Evolutionary conservation across 2,329 filamentous ascomycete species (phyloP), one percentile per base, ranked within the genome.

Genomic region (Xylaria multiplex): DNA sequence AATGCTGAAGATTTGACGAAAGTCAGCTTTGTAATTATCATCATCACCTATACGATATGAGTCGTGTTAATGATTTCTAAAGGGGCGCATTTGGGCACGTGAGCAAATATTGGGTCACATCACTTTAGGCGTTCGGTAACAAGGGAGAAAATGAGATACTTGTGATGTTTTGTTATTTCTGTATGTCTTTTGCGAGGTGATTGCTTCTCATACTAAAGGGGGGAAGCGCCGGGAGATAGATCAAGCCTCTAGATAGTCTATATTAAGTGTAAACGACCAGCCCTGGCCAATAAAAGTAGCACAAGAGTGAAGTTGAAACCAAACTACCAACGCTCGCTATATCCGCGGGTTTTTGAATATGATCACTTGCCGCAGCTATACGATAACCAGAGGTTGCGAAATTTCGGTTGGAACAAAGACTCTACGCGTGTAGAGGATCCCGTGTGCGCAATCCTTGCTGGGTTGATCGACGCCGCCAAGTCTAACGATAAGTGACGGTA

Each of bases 121-220:
- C n/a, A 24, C 43, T 54, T 58, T 32, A 30, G 63, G 65, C 46
- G 62, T 70, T 67, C 48, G 54, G 56, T 56, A 56, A 19, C 42
- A 55, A 60, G 48, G 55, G 42, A 27, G 43, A 57, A 59, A 64
- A 45, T n/a, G 48, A 59, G 57, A 19, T 53, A 37, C 35, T 54
- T 65, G 56, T 35, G 22, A 30, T 49, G 11, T 40, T 40, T 14
- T 40, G 4, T 40, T 14, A 14, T 40, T 14, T 40, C 11, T 61
- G 24, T 66, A 11, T 53, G n/a, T 42, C n/a, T 56, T 62, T 27
- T 35, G 46, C 11, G 55, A 50, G 27, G n/a, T 43, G 49, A 56
- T 69, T 65, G 30, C 42, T 62, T 66, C 3, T 55, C 56, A n/a
- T 63, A 55, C 55, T 55, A 60, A 71, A 68, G 30, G 40, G 30